Evolutionary conservation across 208 protist genomes (phyloP).

Genomic region (Crithidia thermophila): DNA sequence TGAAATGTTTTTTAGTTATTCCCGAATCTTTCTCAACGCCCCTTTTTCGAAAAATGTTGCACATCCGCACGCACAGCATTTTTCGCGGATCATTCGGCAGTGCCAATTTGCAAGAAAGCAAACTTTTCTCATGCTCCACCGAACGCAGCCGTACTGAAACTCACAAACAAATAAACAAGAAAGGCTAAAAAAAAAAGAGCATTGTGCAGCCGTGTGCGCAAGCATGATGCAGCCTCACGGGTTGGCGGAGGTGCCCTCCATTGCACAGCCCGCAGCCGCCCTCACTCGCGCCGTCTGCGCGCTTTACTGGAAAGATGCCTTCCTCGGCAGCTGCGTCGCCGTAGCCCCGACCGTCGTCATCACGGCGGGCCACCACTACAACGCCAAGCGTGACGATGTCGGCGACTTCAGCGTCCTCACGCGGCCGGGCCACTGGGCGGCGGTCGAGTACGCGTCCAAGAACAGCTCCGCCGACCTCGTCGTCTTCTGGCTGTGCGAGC

Average conservation of each 20-base stretch:
- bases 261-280: slow-evolving; percentile 33
- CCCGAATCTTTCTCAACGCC: no score
- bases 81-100: no score
- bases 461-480: slow-evolving; percentile 62
- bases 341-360: slow-evolving; percentile 60
- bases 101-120: no score
- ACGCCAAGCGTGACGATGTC: slow-evolving; percentile 72
- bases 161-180: no score
- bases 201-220: no score
- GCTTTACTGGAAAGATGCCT: slow-evolving; percentile 74
- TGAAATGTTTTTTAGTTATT: no score
- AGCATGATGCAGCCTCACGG: slow-evolving; percentile 56
- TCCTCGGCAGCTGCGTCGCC: slow-evolving; percentile 82
- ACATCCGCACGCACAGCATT: no score
- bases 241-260: slow-evolving; percentile 35
- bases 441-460: slow-evolving; percentile 67
- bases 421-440: slow-evolving; percentile 34
- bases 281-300: slow-evolving; percentile 59
- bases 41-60: no score
- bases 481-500: slow-evolving; percentile 64
- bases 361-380: slow-evolving; percentile 85
- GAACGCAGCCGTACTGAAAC: no score
- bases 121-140: no score
- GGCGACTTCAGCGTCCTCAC: slow-evolving; percentile 76
- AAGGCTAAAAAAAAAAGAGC: no score